Evolutionary conservation across 2,329 filamentous ascomycete species (phyloP).

Genomic region (Mollisiaceae sp.): DNA sequence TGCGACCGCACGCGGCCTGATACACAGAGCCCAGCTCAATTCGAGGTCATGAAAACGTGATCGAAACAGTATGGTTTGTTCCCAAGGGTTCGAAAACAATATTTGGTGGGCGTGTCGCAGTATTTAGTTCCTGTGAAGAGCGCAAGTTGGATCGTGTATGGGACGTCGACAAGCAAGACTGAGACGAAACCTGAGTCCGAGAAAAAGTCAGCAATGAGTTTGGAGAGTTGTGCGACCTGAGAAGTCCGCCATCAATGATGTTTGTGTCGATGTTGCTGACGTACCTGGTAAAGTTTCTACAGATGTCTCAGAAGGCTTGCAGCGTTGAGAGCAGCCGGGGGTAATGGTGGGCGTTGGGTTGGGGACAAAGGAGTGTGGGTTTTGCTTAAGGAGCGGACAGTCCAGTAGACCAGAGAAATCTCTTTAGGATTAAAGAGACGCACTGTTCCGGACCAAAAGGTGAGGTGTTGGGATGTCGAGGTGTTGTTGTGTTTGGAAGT

Average conservation of each 20-base stretch:
- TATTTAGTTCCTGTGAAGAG: neutral
- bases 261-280: conserved; percentile 16
- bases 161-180: conserved; percentile 2
- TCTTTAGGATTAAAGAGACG: conserved; percentile 20
- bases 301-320: conserved; percentile 24
- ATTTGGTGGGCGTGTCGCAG: conserved; percentile 3
- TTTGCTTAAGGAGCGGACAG: conserved; percentile 29
- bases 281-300: conserved; percentile 19
- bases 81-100: neutral
- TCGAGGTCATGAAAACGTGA: conserved; percentile 25
- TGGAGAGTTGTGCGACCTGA: neutral
- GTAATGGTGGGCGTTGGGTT: neutral
- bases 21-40: conserved; percentile 21
- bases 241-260: neutral
- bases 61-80: conserved; percentile 1
- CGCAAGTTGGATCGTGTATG: conserved; percentile 5
- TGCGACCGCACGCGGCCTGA: conserved; percentile 28
- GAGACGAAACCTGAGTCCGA: conserved; percentile 13
- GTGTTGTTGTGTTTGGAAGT: conserved; percentile 14
- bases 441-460: conserved; percentile 22
- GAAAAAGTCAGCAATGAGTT: conserved; percentile 6
- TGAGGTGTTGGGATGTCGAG: conserved; percentile 3
- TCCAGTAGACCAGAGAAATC: conserved; percentile 26
- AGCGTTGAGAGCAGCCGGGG: conserved; percentile 13
- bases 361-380: conserved; percentile 25